Base-by-base conservation (phyloP, 1,284 basidiomycete species). In the Microbotryum violaceum region DNA sequence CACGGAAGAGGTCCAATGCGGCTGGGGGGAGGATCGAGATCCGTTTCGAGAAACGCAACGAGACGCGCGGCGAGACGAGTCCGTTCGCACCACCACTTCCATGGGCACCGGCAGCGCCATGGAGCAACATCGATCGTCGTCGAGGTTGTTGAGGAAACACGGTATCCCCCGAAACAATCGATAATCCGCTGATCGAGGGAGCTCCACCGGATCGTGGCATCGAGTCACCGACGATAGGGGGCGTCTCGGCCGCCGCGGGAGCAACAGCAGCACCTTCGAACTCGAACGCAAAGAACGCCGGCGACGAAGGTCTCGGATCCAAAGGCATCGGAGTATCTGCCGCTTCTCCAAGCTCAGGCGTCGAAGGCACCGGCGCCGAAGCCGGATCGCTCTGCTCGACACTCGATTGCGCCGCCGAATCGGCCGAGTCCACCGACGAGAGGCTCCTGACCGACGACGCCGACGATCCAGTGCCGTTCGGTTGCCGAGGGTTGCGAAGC, bases 31-130 rank as follows among this genome's bases (percentile, higher is more conserved):
- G 61, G 48, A 74, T 70, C 31, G 70, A 72, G 25, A 66, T 65
- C 1, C 73, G 65, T 59, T 73, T 73, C 23, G 71, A 73, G 63
- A 74, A 74, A 3, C 73, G 69, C 42, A 64, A 57, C 7, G 70
- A 72, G 20, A 73, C 71, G n/a, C 73, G 64, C 3, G 66, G 70
- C 3, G 70, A 70, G 37, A 65, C 33, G 8, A 63, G 54, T 16
- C 37, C 37, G 37, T 42, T 42, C 21, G 60, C 67, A 16, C 57
- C 42, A 16, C 16, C 55, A 16, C 37, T 18, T 18, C 37, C 37
- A 42, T 18, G 27, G 20, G 56, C 29, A 23, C 18, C 29, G 27
- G 27, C 56, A 33, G 27, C 47, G 49, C 46, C 46, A n/a, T 25
- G 6, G 12, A 42, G 37, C 37, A 42, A 18, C 37, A 53, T 53